phyloP scores from a whole-genome alignment of 768 basidiomycete species.

The Tylopilus intermedius region DNA sequence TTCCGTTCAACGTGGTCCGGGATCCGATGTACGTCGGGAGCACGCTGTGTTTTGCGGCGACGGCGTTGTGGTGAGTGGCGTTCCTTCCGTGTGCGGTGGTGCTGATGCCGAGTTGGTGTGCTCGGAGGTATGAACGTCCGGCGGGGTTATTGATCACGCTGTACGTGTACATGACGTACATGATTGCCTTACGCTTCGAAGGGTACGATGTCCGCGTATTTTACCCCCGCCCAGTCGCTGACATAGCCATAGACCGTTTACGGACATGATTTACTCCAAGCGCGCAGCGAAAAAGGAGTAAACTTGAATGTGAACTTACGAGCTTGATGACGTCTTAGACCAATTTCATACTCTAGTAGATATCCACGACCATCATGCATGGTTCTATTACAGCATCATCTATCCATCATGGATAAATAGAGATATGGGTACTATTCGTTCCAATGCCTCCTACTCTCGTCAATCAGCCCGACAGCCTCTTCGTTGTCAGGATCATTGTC shows the following conservation, averaged over 20 bases:
- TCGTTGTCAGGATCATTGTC: constrained; percentile 16
- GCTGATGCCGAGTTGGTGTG: not conserved
- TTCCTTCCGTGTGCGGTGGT: not conserved
- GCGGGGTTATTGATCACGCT: constrained; percentile 75
- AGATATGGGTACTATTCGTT: not conserved
- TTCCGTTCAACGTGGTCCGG: constrained; percentile 90
- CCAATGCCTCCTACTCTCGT: constrained; percentile 11
- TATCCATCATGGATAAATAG: not conserved
- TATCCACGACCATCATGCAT: not conserved
- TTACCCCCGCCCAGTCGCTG: not conserved
- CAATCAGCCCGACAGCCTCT: constrained; percentile 17
- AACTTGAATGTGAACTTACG: not conserved
- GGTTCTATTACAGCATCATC: not conserved
- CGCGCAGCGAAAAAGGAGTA: constrained; percentile 29
- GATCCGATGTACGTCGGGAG: constrained; percentile 98
- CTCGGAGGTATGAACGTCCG: constrained; percentile 73
- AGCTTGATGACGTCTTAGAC: not conserved
- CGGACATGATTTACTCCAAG: constrained; percentile 73
- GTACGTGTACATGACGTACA: constrained; percentile 81
- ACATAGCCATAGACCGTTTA: constrained; percentile 54
- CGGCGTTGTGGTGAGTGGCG: constrained; percentile 72
- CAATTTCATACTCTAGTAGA: not conserved
- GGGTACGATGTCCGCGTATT: constrained; percentile 51
- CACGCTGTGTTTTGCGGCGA: constrained; percentile 83
- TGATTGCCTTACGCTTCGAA: constrained; percentile 82